Base-by-base conservation (phyloP, 1,284 basidiomycete species). In the Athelia psychrophila region DNA sequence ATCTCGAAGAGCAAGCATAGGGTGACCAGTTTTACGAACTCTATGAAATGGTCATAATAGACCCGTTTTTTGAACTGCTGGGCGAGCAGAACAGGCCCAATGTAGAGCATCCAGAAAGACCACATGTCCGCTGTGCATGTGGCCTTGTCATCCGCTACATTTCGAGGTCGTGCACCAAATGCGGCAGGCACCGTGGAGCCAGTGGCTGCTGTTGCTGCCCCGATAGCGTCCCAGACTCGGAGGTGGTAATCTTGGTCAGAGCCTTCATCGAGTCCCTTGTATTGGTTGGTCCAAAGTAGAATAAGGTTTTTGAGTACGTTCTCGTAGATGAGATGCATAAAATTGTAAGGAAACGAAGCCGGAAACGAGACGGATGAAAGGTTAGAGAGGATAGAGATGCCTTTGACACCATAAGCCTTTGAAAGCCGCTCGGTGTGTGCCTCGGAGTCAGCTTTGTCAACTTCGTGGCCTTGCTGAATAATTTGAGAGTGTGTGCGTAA, bases 41-140 rank as follows among this genome's bases (percentile, higher is more conserved):
- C 33, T 8, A 61, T 30, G 45, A 65, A 63, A 46, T 66, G 64
- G 6, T 58, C 44, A 49, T 63, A 64, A 49, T 64, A 66, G 2
- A 24, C n/a, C 0, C 22, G 19, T 13, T 52, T 45, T 10, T 40
- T 24, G 47, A 64, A 61, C 8, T 42, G 20, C 36, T 38, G 30
- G 16, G 33, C 9, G 24, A 64, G 54, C 8, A 62, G 16, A 22
- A 55, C 54, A 12, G 62, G 62, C 3, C 50, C 59, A 15, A 63
- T 18, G 16, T 57, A 56, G 10, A 49, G 48, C 10, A 55, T 35
- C 55, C 55, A 64, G 40, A 63, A 58, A 5, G 52, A 50, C 38
- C 57, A 63, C 2, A 54, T 48, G 48, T 65, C 63, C n/a, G 63
- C 64, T n/a, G 55, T 64, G 53, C 51, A 63, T 6, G 50, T 27